A percentile compares a stretch with the other conserved stretches of the same genome.
These are phyloP conservation scores for Mercurialis annua DNA, from an alignment of 345 rosid genomes.

Conservation along the genomic window DNA sequence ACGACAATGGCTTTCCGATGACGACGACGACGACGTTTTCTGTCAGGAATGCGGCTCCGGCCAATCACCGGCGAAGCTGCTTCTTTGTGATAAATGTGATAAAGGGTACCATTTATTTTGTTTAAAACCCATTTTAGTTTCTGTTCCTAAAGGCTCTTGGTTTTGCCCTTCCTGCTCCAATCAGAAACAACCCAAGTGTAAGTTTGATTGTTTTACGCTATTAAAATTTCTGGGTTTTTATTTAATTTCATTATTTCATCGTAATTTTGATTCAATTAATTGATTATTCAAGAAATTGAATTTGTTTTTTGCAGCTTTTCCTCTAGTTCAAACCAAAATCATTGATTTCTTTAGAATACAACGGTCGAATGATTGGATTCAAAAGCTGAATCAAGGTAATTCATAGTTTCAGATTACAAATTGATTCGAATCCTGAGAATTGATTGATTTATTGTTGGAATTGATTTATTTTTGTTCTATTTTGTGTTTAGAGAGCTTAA, in stretches of 20 bases:
- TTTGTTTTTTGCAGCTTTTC: slow-evolving; percentile 22
- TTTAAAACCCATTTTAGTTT: slow-evolving; percentile 24
- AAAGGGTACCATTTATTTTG: slow-evolving; percentile 29
- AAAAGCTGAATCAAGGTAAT: slow-evolving; percentile 21
- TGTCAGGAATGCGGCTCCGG: slow-evolving; percentile 27
- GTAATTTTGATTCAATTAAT: neutral
- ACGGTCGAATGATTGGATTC: slow-evolving; percentile 10
- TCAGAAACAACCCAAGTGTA: slow-evolving; percentile 18
- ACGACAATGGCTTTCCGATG: too few relatives aligned
- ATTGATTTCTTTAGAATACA: slow-evolving; percentile 31
- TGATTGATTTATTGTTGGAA: neutral
- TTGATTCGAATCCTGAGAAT: too few relatives aligned
- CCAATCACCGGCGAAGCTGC: slow-evolving; percentile 22
- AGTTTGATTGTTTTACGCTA: neutral
- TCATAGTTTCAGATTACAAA: too few relatives aligned
- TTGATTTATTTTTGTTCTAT: neutral
- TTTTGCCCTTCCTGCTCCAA: slow-evolving; percentile 28
- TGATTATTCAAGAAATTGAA: neutral
- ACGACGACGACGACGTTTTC: slow-evolving; percentile 1
- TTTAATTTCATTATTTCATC: neutral
- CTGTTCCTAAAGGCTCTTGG: slow-evolving; percentile 32
- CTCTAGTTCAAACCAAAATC: slow-evolving; percentile 33
- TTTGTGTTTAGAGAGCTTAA: slow-evolving; percentile 9
- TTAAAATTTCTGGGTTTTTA: neutral
- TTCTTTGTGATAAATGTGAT: slow-evolving; percentile 28